A percentile compares a stretch with the other conserved stretches of the same genome.
phyloP scores from a whole-genome alignment of 164 flowering plant genomes.

The Hamamelis virginiana region DNA sequence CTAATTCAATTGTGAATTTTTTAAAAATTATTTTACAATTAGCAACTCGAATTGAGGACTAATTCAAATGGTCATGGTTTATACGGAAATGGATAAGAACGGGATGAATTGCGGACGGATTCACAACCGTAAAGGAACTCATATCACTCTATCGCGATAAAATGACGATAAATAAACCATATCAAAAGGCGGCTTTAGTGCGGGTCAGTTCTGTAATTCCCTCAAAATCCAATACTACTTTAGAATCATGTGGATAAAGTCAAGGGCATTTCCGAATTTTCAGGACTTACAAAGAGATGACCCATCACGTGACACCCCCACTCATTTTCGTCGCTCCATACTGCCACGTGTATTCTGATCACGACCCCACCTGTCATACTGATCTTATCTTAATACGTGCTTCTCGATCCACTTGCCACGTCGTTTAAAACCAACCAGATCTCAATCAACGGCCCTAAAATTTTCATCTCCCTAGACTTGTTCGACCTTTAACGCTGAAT shows the following conservation, averaged over 20 bases:
- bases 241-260: not conserved
- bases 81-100: no score
- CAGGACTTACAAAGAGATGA: not conserved
- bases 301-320: slow-evolving; percentile 24
- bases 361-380: slow-evolving; percentile 19
- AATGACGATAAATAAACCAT: not conserved
- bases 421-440: slow-evolving; percentile 2
- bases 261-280: not conserved
- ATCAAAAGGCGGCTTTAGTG: not conserved
- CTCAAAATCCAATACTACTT: no score
- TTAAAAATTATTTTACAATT: no score
- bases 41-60: no score
- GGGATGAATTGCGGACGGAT: no score
- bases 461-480: slow-evolving; percentile 6
- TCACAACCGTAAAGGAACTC: not conserved
- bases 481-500: slow-evolving; percentile 36
- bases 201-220: not conserved
- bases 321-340: not conserved
- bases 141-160: not conserved
- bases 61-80: no score
- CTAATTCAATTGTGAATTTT: no score
- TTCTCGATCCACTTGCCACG: slow-evolving; percentile 19
- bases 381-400: slow-evolving; percentile 23
- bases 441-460: slow-evolving; percentile 32
- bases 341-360: slow-evolving; percentile 9